These are phyloP conservation scores for Euryodendron excelsum DNA, from an alignment of 148 eudicot genomes.

Conservation along the genomic window DNA sequence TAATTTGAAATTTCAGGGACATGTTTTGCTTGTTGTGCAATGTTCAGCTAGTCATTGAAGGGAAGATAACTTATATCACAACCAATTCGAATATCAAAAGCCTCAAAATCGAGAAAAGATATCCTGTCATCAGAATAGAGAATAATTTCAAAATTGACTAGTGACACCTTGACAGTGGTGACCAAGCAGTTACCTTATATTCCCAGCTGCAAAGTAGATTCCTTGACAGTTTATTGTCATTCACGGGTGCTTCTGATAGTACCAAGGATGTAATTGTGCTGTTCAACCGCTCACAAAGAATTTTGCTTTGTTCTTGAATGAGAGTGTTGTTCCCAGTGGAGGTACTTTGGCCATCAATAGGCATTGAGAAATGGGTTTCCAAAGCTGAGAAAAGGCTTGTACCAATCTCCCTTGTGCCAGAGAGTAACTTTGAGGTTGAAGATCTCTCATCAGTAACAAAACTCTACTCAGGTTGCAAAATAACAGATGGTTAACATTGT, in stretches of 20 bases:
- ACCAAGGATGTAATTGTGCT: conserved; percentile 40
- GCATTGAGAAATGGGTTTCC: conserved; percentile 55
- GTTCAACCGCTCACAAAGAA: conserved; percentile 49
- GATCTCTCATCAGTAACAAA: conserved; percentile 62
- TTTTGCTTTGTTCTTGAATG: conserved; percentile 51
- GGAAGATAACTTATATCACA: neutral
- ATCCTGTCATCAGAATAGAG: conserved; percentile 40
- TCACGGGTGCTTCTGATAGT: conserved; percentile 30
- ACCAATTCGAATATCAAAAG: conserved; percentile 10
- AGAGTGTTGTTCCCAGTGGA: conserved; percentile 32
- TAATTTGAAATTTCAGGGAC: neutral
- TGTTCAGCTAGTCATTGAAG: conserved; percentile 13
- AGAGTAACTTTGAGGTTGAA: conserved; percentile 52
- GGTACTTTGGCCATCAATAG: conserved; percentile 34
- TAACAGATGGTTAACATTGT: neutral
- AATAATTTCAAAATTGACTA: conserved; percentile 43
- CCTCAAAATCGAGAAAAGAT: conserved; percentile 26
- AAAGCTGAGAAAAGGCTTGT: conserved; percentile 61
- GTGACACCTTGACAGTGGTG: conserved; percentile 38
- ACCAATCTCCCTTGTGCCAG: conserved; percentile 64
- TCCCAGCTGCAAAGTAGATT: conserved; percentile 27
- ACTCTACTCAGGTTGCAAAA: conserved; percentile 41
- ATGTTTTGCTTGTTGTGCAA: neutral
- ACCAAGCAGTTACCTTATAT: conserved; percentile 73
- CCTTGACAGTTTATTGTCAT: conserved; percentile 24